A percentile compares a stretch with the other conserved stretches of the same genome.
Conservation (phyloP, 176 grass and related monocot species). For the Panicum miliaceum region DNA sequence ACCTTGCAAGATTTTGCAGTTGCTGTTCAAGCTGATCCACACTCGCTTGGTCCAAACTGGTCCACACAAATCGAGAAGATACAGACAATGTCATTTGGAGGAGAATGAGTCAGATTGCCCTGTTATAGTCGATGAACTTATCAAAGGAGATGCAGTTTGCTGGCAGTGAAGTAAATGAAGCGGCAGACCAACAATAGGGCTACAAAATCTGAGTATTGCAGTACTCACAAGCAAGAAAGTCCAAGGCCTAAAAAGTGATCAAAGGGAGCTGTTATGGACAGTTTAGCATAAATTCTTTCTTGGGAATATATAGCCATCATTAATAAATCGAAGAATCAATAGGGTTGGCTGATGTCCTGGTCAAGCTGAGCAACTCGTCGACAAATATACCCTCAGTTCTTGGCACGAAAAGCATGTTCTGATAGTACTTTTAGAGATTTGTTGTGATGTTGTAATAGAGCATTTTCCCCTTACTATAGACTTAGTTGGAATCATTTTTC, state of each 20-base stretch:
- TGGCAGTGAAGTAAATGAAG: slow-evolving; percentile 33
- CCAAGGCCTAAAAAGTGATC: slow-evolving; percentile 16
- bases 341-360: slow-evolving; percentile 12
- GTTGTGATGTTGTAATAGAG: slow-evolving; percentile 49
- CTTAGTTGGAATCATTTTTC: slow-evolving; percentile 38
- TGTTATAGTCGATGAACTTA: slow-evolving; percentile 16
- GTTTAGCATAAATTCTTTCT: slow-evolving; percentile 18
- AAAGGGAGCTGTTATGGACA: not conserved
- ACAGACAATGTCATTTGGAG: slow-evolving; percentile 35
- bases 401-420: slow-evolving; percentile 25
- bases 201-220: slow-evolving; percentile 4
- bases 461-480: not conserved
- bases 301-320: not conserved
- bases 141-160: not conserved
- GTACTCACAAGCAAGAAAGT: not conserved
- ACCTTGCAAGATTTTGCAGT: slow-evolving; percentile 58
- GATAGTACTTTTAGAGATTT: slow-evolving; percentile 20
- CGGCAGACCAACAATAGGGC: not conserved
- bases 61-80: slow-evolving; percentile 65
- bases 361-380: slow-evolving; percentile 28
- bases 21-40: slow-evolving; percentile 59
- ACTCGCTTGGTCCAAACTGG: slow-evolving; percentile 67
- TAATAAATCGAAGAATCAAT: slow-evolving; percentile 19
- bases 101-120: slow-evolving; percentile 8
- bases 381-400: slow-evolving; percentile 30